These are phyloP conservation scores for Brassica cretica DNA, from an alignment of 345 rosid species.

Conservation along the genomic window DNA sequence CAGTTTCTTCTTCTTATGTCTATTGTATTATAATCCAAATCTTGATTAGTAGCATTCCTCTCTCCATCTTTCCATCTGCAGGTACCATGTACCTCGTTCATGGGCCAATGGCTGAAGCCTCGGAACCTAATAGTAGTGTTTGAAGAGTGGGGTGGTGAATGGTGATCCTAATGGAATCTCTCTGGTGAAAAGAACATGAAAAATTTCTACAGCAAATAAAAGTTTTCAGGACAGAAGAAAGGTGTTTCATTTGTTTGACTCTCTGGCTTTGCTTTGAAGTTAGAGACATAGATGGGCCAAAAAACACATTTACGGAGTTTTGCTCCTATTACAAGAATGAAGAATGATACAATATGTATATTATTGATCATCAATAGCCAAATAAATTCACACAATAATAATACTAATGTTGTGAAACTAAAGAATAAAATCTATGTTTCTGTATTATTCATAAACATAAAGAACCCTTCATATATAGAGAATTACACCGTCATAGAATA, in stretches of 20 bases:
- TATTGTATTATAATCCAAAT: conserved; percentile 10
- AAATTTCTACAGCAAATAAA: not conserved
- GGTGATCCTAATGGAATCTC: conserved; percentile 36
- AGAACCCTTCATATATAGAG: too few species aligned
- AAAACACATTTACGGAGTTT: not conserved
- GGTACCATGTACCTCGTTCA: conserved; percentile 91
- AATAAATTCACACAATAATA: not conserved
- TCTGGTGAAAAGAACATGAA: not conserved
- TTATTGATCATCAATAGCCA: not conserved
- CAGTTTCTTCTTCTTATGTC: not conserved
- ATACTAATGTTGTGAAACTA: too few species aligned
- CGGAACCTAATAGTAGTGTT: conserved; percentile 74
- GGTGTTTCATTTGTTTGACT: not conserved
- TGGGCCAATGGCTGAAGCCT: conserved; percentile 55
- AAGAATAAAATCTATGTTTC: too few species aligned
- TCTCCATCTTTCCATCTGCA: conserved; percentile 23
- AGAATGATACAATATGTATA: conserved; percentile 13
- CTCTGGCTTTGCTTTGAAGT: conserved; percentile 29
- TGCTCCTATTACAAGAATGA: conserved; percentile 21
- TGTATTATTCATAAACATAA: too few species aligned
- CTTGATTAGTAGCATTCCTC: not conserved
- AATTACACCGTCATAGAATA: too few species aligned
- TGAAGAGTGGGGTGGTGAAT: conserved; percentile 65
- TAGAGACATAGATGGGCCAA: conserved; percentile 21
- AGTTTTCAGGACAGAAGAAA: not conserved